Evolutionary conservation across 148 eudicot genomes (phyloP).

Genomic region (Polygonum maritimum): DNA sequence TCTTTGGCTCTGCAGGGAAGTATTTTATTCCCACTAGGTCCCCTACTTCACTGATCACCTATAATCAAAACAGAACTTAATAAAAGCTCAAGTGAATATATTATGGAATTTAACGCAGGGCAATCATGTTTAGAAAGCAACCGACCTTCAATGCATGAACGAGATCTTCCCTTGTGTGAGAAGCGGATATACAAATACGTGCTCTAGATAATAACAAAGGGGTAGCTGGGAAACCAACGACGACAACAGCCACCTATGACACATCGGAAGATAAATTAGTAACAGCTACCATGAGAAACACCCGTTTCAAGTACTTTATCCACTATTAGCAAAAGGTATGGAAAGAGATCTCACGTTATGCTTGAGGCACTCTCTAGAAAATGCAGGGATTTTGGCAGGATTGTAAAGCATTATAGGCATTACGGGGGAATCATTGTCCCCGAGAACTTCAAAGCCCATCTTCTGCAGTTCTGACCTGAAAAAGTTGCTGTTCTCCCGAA

Average conservation of each 20-base stretch:
- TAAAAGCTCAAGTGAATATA: not conserved
- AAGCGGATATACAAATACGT: slow-evolving; percentile 88
- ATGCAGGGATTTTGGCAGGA: slow-evolving; percentile 86
- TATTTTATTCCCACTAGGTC: slow-evolving; percentile 90
- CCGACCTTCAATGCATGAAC: slow-evolving; percentile 66
- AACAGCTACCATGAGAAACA: not conserved
- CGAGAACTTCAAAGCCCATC: slow-evolving; percentile 84
- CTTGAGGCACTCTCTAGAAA: slow-evolving; percentile 86
- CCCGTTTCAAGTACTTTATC: too few relatives aligned
- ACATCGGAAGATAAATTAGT: not conserved
- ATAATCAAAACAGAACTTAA: not conserved
- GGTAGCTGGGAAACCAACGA: slow-evolving; percentile 92
- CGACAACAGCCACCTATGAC: slow-evolving; percentile 72
- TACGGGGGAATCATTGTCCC: slow-evolving; percentile 82
- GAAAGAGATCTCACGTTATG: slow-evolving; percentile 45
- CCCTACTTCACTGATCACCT: slow-evolving; percentile 70
- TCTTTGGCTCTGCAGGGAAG: slow-evolving; percentile 88
- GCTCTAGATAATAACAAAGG: slow-evolving; percentile 84
- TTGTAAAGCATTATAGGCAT: slow-evolving; percentile 90
- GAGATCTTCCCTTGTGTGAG: slow-evolving; percentile 80
- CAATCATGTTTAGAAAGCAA: not conserved
- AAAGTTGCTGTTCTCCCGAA: slow-evolving; percentile 90
- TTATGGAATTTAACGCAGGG: not conserved
- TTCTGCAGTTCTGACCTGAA: slow-evolving; percentile 81
- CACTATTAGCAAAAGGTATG: too few relatives aligned